These are phyloP conservation scores for Oryza meridionalis DNA, from an alignment of 176 grass and related monocot species.

Conservation along the genomic window DNA sequence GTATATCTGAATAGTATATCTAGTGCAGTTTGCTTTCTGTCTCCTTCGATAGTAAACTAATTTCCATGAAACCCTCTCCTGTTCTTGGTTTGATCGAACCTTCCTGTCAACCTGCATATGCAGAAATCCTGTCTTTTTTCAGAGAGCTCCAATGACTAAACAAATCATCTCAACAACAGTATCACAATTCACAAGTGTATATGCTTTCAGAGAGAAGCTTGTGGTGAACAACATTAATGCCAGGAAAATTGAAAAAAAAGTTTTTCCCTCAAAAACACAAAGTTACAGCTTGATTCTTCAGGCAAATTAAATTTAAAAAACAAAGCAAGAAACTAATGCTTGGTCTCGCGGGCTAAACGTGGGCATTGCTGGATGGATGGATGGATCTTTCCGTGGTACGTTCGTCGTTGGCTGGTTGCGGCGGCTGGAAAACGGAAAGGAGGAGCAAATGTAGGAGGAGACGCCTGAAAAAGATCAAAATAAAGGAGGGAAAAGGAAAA, in stretches of 20 bases:
- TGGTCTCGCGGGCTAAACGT: no score
- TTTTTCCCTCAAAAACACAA: not conserved
- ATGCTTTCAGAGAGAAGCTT: not conserved
- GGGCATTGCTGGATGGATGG: no score
- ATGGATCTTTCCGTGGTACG: not conserved
- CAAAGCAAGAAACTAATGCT: no score
- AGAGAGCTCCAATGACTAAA: no score
- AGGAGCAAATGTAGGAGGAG: not conserved
- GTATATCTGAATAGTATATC: slow-evolving; percentile 23
- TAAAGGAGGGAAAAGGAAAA: not conserved
- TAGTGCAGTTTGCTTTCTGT: slow-evolving; percentile 23
- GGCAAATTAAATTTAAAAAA: not conserved
- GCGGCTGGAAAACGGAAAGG: not conserved
- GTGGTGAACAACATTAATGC: not conserved
- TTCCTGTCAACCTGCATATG: not conserved
- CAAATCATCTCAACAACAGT: not conserved
- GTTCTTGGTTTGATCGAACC: not conserved
- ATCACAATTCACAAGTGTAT: not conserved
- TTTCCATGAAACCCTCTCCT: slow-evolving; percentile 8
- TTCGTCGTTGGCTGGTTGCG: not conserved
- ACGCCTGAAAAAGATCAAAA: slow-evolving; percentile 24
- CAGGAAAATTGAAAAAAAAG: not conserved
- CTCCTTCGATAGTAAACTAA: slow-evolving; percentile 22
- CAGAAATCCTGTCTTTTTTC: no score
- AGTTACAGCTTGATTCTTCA: not conserved